phyloP scores from a whole-genome alignment of 2,329 filamentous ascomycete genomes.

The Ceratocystis alfenasii region DNA sequence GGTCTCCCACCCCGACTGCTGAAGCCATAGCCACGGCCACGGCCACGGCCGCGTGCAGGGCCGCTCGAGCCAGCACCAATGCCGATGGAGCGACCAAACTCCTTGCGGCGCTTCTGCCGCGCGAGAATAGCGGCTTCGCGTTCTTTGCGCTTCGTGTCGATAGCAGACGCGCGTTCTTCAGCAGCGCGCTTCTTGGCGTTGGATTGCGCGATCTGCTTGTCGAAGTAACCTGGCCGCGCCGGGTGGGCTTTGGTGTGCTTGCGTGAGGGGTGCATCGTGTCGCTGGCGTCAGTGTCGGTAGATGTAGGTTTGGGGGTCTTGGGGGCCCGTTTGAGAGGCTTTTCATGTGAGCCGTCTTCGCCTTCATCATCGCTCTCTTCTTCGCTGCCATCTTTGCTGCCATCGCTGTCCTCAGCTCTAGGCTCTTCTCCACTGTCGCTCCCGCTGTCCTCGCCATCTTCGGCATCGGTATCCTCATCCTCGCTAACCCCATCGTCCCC shows the following conservation, averaged over 20 bases:
- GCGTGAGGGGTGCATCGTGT: slow-evolving; percentile 16
- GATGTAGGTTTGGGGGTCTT: slow-evolving; percentile 10
- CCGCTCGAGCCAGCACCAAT: slow-evolving; percentile 30
- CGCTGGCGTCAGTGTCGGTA: slow-evolving; percentile 9
- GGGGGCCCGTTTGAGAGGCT: slow-evolving; percentile 16
- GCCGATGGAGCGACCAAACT: slow-evolving; percentile 55
- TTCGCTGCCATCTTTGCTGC: background rate
- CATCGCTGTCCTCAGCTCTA: background rate
- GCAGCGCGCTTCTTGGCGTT: slow-evolving; percentile 30
- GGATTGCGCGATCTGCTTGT: slow-evolving; percentile 46
- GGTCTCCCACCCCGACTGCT: background rate
- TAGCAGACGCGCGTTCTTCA: slow-evolving; percentile 33
- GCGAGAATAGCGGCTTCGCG: slow-evolving; percentile 38
- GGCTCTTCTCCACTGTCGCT: background rate
- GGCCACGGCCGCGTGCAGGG: background rate
- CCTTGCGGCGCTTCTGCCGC: slow-evolving; percentile 46
- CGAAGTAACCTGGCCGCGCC: slow-evolving; percentile 45
- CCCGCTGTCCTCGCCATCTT: background rate
- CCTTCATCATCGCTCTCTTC: background rate
- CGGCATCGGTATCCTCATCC: background rate
- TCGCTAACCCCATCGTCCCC: background rate
- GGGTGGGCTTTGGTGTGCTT: slow-evolving; percentile 21
- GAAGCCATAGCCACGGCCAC: background rate
- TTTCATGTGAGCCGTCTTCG: background rate
- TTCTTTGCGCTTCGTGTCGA: slow-evolving; percentile 42